Evolutionary conservation across 1,139 yeast genomes (phyloP).

Genomic region (Nakaseomyces sp.): DNA sequence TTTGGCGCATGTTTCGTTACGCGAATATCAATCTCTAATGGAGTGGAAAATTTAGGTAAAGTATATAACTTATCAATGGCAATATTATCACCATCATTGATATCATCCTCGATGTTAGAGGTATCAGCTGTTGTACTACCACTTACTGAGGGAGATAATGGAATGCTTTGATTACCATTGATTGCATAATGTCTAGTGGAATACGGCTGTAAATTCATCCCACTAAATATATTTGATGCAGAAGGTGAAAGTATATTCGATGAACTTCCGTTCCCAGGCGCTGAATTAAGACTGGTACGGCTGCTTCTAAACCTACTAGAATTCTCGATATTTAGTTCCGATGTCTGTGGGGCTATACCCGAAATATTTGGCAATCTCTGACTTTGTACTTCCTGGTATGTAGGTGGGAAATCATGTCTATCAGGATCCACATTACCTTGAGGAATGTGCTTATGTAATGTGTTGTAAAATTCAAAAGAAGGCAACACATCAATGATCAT

Average conservation of each 20-base stretch:
- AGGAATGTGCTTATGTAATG: slow-evolving; percentile 26
- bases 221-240: slow-evolving; percentile 1
- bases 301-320: slow-evolving; percentile 1
- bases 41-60: slow-evolving; percentile 28
- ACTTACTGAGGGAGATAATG: neutral
- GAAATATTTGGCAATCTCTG: neutral
- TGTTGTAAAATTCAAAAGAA: slow-evolving; percentile 26
- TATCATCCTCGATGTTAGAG: slow-evolving; percentile 15
- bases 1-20: slow-evolving; percentile 33
- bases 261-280: neutral
- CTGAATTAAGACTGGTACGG: slow-evolving; percentile 5
- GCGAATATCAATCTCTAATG: slow-evolving; percentile 30
- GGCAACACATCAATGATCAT: slow-evolving; percentile 21
- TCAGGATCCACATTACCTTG: slow-evolving; percentile 25
- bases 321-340: neutral
- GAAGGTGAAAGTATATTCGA: slow-evolving; percentile 5
- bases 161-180: slow-evolving; percentile 7
- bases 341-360: neutral
- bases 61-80: slow-evolving; percentile 32
- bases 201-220: slow-evolving; percentile 11
- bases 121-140: neutral
- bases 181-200: slow-evolving; percentile 12
- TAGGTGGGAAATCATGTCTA: slow-evolving; percentile 22
- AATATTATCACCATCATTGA: slow-evolving; percentile 21
- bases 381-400: slow-evolving; percentile 17